phyloP scores from a whole-genome alignment of 352 stramenopile species.

The Phytophthora cryptogea region DNA sequence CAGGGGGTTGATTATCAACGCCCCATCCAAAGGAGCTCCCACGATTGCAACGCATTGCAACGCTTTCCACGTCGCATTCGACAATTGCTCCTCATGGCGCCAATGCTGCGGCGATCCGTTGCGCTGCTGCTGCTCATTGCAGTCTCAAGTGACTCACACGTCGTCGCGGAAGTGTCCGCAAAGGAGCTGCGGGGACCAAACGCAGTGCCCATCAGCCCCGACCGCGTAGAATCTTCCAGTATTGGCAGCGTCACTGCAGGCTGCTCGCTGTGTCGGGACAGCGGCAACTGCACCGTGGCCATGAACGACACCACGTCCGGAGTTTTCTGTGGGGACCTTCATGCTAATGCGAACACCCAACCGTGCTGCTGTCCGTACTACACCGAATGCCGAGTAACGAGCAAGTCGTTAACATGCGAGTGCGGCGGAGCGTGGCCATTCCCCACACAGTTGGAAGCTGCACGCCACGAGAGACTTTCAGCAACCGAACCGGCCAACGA shows the following conservation, averaged over 20 bases:
- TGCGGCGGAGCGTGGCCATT: slow-evolving; percentile 45
- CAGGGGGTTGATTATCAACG: neutral
- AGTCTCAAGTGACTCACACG: slow-evolving; percentile 1
- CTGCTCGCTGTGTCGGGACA: slow-evolving; percentile 60
- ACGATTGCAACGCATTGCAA: neutral
- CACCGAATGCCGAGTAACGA: slow-evolving; percentile 69
- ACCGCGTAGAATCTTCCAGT: slow-evolving; percentile 1
- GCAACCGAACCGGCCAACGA: slow-evolving; percentile 15
- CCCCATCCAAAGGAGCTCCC: slow-evolving; percentile 22
- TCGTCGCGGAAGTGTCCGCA: neutral
- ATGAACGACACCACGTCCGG: slow-evolving; percentile 52
- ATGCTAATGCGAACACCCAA: slow-evolving; percentile 30
- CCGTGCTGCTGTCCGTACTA: slow-evolving; percentile 75
- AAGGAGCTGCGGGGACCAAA: slow-evolving; percentile 8
- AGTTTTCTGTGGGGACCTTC: slow-evolving; percentile 74
- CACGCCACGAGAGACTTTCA: slow-evolving; percentile 29
- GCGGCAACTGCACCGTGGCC: slow-evolving; percentile 69
- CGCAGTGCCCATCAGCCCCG: neutral
- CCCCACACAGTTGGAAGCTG: neutral
- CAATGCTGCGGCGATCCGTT: slow-evolving; percentile 4
- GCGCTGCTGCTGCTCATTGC: slow-evolving; percentile 13
- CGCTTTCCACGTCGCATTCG: slow-evolving; percentile 10
- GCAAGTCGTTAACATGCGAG: slow-evolving; percentile 50
- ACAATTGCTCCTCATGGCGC: slow-evolving; percentile 13
- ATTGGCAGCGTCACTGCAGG: slow-evolving; percentile 34